Conservation (phyloP, 1,284 basidiomycete species). For the Trametes hirsuta region DNA sequence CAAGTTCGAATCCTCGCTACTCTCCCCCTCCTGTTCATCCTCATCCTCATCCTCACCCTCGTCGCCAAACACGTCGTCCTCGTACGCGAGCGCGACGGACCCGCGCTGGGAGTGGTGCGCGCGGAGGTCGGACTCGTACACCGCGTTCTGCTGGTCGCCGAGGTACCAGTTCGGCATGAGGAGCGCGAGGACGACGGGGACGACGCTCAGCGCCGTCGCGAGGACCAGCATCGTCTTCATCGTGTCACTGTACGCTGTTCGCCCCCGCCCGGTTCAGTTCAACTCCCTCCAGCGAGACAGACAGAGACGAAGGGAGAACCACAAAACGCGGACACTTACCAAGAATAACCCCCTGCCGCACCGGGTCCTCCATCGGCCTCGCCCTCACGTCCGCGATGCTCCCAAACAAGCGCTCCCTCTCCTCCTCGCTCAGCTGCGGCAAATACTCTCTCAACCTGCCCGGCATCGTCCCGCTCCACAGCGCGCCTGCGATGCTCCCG, state of each 20-base stretch:
- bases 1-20: background rate
- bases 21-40: background rate
- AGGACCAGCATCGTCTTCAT: constrained; percentile 57
- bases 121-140: constrained; percentile 10
- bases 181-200: constrained; percentile 32
- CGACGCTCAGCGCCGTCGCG: constrained; percentile 33
- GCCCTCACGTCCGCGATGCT: constrained; percentile 50
- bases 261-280: background rate
- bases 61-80: background rate
- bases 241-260: constrained; percentile 52
- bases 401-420: constrained; percentile 49
- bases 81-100: background rate
- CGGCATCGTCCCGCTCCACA: constrained; percentile 69
- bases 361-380: constrained; percentile 52
- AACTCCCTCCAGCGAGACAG: too few relatives aligned
- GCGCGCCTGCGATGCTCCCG: constrained; percentile 62
- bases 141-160: constrained; percentile 36
- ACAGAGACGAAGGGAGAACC: background rate
- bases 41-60: background rate
- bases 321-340: constrained; percentile 36
- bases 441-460: constrained; percentile 54
- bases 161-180: constrained; percentile 36
- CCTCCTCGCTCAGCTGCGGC: constrained; percentile 43
- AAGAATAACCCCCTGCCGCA: constrained; percentile 59
- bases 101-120: background rate